Percentiles rank a stretch among this genome's conserved stretches.
phyloP scores from a whole-genome alignment of 129 eudicot genomes.

The Smallanthus sonchifolius region DNA sequence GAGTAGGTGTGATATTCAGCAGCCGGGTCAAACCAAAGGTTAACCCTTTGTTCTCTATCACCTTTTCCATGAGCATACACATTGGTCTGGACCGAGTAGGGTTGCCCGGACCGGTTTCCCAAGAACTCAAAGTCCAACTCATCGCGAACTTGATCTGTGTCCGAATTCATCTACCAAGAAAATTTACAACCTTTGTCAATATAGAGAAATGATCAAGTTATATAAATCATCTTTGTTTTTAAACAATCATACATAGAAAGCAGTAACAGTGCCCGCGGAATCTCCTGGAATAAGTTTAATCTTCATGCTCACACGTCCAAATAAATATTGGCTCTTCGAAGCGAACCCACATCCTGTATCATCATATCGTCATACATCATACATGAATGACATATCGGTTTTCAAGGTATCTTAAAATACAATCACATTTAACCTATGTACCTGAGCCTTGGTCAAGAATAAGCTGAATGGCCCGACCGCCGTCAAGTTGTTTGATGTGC shows the following conservation, averaged over 20 bases:
- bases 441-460: conserved; percentile 77
- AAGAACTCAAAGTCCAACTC: conserved; percentile 93
- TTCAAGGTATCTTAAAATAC: not conserved
- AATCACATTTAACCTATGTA: not conserved
- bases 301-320: conserved; percentile 87
- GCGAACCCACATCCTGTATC: conserved; percentile 68
- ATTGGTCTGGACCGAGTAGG: conserved; percentile 88
- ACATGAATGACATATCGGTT: not conserved
- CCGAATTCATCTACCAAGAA: conserved; percentile 70
- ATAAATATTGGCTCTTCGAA: conserved; percentile 60
- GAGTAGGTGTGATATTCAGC: conserved; percentile 68
- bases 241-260: conserved; percentile 57
- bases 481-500: conserved; percentile 63
- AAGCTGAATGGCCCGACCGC: conserved; percentile 76
- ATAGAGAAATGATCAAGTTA: not conserved
- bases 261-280: conserved; percentile 94
- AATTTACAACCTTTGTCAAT: not conserved
- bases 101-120: conserved; percentile 89
- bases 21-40: conserved; percentile 95
- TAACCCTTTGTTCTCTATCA: conserved; percentile 79
- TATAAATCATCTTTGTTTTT: not conserved
- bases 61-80: conserved; percentile 82
- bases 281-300: conserved; percentile 89
- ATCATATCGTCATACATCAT: not conserved
- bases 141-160: conserved; percentile 55